A percentile compares a stretch with the other conserved stretches of the same genome.
Evolutionary conservation across 805 yeast genomes (phyloP).

Genomic region (Saccharomyces eubayanus): DNA sequence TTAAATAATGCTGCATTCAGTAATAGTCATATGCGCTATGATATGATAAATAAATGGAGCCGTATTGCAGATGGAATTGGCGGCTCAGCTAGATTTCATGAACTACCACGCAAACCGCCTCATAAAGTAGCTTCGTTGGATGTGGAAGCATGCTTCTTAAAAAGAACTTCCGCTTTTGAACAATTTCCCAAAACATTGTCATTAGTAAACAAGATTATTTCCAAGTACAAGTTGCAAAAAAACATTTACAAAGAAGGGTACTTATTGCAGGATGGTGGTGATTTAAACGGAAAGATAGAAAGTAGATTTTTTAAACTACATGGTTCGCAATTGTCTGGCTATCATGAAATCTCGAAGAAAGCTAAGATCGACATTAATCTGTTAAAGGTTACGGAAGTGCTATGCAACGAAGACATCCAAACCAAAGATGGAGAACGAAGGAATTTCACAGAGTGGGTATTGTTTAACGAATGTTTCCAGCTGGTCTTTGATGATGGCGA

Average conservation of each 20-base stretch:
- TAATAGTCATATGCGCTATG: constrained; percentile 4
- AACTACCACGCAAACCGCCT: constrained; percentile 36
- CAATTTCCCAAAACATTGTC: constrained; percentile 62
- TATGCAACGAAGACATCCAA: constrained; percentile 27
- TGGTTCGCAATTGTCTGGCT: constrained; percentile 67
- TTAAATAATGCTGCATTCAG: constrained; percentile 12
- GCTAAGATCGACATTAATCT: constrained; percentile 72
- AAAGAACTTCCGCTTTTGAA: constrained; percentile 52
- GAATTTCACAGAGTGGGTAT: constrained; percentile 63
- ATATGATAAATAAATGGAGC: constrained; percentile 67
- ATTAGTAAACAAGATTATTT: constrained; percentile 39
- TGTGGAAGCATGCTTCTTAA: constrained; percentile 60
- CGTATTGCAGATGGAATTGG: constrained; percentile 10
- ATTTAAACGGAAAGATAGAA: constrained; percentile 56
- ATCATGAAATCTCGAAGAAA: constrained; percentile 58
- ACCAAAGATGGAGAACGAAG: constrained; percentile 34
- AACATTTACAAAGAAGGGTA: constrained; percentile 49
- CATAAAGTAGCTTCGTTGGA: constrained; percentile 59
- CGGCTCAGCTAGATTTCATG: constrained; percentile 4
- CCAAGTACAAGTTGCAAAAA: constrained; percentile 33
- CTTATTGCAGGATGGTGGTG: constrained; percentile 88
- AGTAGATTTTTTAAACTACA: constrained; percentile 66
- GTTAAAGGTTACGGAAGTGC: constrained; percentile 46
- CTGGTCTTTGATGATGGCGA: constrained; percentile 73
- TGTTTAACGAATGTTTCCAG: constrained; percentile 67